A percentile compares a stretch with the other conserved stretches of the same genome.
Evolutionary conservation across 192 early-diverging fungal genomes (phyloP).

Genomic region (Neocallimastix lanati): DNA sequence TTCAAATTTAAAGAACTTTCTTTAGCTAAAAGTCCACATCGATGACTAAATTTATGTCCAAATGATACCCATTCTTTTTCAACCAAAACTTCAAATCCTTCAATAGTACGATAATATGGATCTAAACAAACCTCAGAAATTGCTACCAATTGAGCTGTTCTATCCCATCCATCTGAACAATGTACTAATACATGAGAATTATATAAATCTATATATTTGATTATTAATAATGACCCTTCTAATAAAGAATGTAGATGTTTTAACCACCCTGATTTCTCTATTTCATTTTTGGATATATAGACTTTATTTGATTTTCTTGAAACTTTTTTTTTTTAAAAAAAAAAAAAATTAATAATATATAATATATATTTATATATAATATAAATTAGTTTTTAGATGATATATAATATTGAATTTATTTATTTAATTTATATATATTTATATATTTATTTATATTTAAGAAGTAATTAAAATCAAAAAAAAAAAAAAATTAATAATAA

Average conservation of each 20-base stretch:
- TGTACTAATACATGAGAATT: slow-evolving; percentile 82
- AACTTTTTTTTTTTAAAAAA: too few relatives aligned
- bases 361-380: too few relatives aligned
- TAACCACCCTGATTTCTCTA: slow-evolving; percentile 73
- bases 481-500: too few relatives aligned
- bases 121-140: slow-evolving; percentile 81
- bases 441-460: too few relatives aligned
- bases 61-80: slow-evolving; percentile 98
- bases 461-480: too few relatives aligned
- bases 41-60: slow-evolving; percentile 87
- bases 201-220: slow-evolving; percentile 52
- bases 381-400: too few relatives aligned
- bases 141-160: slow-evolving; percentile 86
- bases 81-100: slow-evolving; percentile 73
- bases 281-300: slow-evolving; percentile 7
- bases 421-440: too few relatives aligned
- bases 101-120: slow-evolving; percentile 87
- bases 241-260: slow-evolving; percentile 67
- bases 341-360: too few relatives aligned
- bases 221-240: slow-evolving; percentile 60
- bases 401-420: too few relatives aligned
- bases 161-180: slow-evolving; percentile 98
- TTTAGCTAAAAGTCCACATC: slow-evolving; percentile 75
- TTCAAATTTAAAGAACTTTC: background rate
- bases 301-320: slow-evolving; percentile 5